Conservation (phyloP, 2,329 filamentous ascomycete genomes). For the Coleophoma crateriformis region DNA sequence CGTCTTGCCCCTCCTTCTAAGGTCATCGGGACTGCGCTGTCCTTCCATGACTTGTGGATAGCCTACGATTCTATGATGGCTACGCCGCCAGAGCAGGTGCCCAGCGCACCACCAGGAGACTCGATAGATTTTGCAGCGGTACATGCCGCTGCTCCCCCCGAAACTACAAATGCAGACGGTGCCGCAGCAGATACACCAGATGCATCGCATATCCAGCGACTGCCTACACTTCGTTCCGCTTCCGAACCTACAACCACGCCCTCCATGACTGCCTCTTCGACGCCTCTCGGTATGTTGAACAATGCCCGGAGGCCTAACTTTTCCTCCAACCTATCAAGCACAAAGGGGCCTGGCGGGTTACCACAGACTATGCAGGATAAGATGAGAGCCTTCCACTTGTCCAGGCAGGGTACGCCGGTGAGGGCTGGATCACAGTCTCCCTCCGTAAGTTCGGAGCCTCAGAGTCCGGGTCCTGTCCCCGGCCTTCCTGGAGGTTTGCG, state of each 20-base stretch:
- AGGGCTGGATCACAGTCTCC: slow-evolving; percentile 24
- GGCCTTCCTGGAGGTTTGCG: slow-evolving; percentile 38
- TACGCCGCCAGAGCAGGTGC: slow-evolving; percentile 11
- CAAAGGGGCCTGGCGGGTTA: slow-evolving; percentile 41
- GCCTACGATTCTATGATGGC: slow-evolving; percentile 9
- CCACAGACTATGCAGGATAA: slow-evolving; percentile 61
- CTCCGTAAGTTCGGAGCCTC: slow-evolving; percentile 23
- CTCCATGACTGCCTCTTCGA: slow-evolving; percentile 77
- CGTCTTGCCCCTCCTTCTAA: too few relatives aligned
- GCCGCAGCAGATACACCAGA: slow-evolving; percentile 4
- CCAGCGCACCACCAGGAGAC: slow-evolving; percentile 14
- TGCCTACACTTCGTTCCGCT: slow-evolving; percentile 54
- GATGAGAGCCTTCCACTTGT: slow-evolving; percentile 65
- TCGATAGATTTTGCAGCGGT: slow-evolving; percentile 15
- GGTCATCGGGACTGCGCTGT: too few relatives aligned
- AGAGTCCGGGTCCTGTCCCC: slow-evolving; percentile 16
- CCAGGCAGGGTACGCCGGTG: slow-evolving; percentile 49
- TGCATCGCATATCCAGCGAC: slow-evolving; percentile 35
- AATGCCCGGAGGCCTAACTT: slow-evolving; percentile 49
- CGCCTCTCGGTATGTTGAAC: slow-evolving; percentile 71
- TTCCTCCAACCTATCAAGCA: slow-evolving; percentile 23
- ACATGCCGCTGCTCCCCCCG: slow-evolving; percentile 1
- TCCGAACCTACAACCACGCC: slow-evolving; percentile 48
- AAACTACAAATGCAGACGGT: background rate
- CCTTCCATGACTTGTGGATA: too few relatives aligned